A percentile compares a stretch with the other conserved stretches of the same genome.
phyloP scores from a whole-genome alignment of 2,329 filamentous ascomycete species.

The Sphaerostilbella broomeana region DNA sequence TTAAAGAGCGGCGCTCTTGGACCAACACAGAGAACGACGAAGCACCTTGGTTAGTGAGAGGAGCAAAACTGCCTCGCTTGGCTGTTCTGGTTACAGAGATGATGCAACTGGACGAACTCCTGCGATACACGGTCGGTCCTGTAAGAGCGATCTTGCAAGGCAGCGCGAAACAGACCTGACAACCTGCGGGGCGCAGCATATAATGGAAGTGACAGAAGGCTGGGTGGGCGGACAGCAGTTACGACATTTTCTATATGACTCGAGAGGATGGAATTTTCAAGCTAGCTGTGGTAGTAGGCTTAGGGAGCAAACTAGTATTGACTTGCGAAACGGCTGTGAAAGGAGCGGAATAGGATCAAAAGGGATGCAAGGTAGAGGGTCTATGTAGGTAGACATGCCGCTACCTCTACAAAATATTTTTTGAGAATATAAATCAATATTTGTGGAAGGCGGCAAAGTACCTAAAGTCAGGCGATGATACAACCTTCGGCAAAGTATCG shows the following conservation, averaged over 20 bases:
- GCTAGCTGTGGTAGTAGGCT: not conserved
- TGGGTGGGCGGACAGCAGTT: not conserved
- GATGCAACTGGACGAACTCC: not conserved
- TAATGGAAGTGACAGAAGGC: not conserved
- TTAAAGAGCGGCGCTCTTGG: not conserved
- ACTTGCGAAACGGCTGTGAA: not conserved
- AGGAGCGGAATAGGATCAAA: not conserved
- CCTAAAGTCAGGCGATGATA: constrained; percentile 17
- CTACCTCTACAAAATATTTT: not conserved
- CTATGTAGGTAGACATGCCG: not conserved
- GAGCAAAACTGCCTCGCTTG: not conserved
- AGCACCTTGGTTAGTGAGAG: not conserved
- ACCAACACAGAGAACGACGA: not conserved
- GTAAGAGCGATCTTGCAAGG: not conserved
- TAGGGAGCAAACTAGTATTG: not conserved
- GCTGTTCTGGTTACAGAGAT: not conserved
- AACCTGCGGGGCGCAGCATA: not conserved
- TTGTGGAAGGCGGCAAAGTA: constrained; percentile 25
- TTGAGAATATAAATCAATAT: constrained; percentile 17
- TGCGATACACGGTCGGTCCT: not conserved
- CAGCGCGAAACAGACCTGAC: not conserved
- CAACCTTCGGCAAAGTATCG: constrained; percentile 21
- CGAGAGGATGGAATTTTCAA: not conserved
- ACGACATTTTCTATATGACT: constrained; percentile 1
- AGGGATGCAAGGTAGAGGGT: not conserved